Evolutionary conservation across 1,139 yeast species (phyloP), one percentile per base, ranked within the genome.

Genomic region (Hemisphaericaspora lyxosophila): DNA sequence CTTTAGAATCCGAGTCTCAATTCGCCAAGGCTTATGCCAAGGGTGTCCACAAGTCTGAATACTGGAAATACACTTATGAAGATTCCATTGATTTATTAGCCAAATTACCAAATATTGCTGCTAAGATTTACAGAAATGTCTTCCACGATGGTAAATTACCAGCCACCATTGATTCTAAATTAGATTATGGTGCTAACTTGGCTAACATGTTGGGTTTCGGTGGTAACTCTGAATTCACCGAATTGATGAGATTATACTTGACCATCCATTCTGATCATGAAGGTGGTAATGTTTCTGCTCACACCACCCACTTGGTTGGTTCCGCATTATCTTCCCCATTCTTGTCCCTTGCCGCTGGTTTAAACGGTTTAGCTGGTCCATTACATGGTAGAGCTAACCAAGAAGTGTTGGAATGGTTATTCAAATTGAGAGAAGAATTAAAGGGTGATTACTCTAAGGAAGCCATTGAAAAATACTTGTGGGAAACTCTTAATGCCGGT

Each of bases 281-380:
- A 75, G 97, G 97, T 73, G 97, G 97, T 70, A 90, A 90, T 62
- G 97, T 90, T 47, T 87, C 96, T 47, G 97, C 97, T 38, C 97
- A 90, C 75, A 82, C 97, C 57, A 89, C 97, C 51, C 97, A 90
- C 71, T 78, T 90, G 68, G 97, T 90, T 49, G 97, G 97, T 54
- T 86, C 96, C 26, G 97, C 97, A 42, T 78, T 90, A 56, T 83
- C 96, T 18, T 89, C 95, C 43, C 97, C 97, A 60, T 88, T 78
- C 78, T 77, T 90, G 59, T 85, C 96, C 34, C 81, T 87, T 55
- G 84, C 97, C 47, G 96, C 97, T 42, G 97, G 97, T 67, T 73
- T 90, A 64, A 86, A 87, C 72, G 97, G 97, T 69, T 80, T 90
- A 62, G 97, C 97, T 45, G 97, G 97, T 67, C 97, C 97, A 51